These are phyloP conservation scores for Mytilinidion resinicola DNA, from an alignment of 495 filamentous ascomycete species.

Conservation along the genomic window DNA sequence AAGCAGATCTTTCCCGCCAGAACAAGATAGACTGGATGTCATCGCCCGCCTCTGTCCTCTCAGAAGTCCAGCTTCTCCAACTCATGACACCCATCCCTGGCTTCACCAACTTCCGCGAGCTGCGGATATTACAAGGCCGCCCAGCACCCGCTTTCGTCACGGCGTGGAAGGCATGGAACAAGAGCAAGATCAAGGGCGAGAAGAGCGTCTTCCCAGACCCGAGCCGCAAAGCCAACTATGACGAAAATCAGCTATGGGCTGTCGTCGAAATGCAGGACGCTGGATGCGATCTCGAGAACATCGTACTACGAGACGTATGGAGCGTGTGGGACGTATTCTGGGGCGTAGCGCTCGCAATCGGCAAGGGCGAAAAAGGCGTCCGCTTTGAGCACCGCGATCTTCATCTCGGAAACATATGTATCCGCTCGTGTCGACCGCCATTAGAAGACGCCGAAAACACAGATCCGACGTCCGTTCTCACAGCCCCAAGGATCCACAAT, in stretches of 20 bases:
- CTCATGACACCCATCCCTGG: slow-evolving; percentile 72
- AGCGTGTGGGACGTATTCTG: slow-evolving; percentile 84
- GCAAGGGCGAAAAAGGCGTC: slow-evolving; percentile 64
- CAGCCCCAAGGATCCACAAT: slow-evolving; percentile 4
- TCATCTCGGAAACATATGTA: slow-evolving; percentile 82
- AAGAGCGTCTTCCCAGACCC: slow-evolving; percentile 60
- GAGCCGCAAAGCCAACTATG: slow-evolving; percentile 38
- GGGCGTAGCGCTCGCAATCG: slow-evolving; percentile 68
- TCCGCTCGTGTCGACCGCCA: slow-evolving; percentile 32
- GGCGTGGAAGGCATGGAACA: slow-evolving; percentile 58
- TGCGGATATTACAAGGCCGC: slow-evolving; percentile 65
- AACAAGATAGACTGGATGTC: slow-evolving; percentile 34
- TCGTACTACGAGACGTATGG: slow-evolving; percentile 44
- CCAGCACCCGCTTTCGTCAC: slow-evolving; percentile 56
- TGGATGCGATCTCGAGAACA: slow-evolving; percentile 65
- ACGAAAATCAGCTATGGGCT: slow-evolving; percentile 63
- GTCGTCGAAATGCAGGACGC: slow-evolving; percentile 86
- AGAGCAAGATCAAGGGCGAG: slow-evolving; percentile 50
- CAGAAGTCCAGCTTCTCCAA: slow-evolving; percentile 70
- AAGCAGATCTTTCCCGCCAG: slow-evolving; percentile 14
- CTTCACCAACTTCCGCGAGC: slow-evolving; percentile 84
- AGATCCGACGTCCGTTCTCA: background rate
- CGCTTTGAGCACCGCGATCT: slow-evolving; percentile 88
- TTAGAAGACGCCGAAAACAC: background rate
- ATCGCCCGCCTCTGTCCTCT: slow-evolving; percentile 48